phyloP scores from a whole-genome alignment of 768 basidiomycete genomes.

The Suillus sp. region DNA sequence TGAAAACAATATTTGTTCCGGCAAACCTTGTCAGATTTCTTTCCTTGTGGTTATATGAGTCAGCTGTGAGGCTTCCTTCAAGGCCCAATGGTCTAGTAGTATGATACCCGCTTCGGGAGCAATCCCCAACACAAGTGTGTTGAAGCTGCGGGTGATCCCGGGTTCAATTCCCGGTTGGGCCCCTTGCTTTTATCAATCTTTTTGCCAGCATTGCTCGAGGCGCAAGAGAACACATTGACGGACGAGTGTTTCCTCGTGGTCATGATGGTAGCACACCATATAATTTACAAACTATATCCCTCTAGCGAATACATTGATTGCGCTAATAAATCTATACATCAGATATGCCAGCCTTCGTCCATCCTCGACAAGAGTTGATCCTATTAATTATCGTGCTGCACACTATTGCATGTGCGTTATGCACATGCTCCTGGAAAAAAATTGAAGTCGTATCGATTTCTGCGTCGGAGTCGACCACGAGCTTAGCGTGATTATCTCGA shows the following conservation, averaged over 20 bases:
- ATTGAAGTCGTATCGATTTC: background rate
- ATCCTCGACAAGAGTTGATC: background rate
- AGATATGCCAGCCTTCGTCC: background rate
- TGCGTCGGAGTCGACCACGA: background rate
- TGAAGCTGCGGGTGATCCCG: conserved; percentile 54
- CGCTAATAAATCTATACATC: background rate
- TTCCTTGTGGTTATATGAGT: background rate
- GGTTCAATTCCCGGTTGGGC: conserved; percentile 62
- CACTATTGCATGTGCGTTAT: background rate
- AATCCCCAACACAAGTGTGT: conserved; percentile 19
- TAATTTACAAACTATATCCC: background rate
- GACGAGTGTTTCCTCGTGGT: background rate
- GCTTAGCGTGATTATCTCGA: background rate
- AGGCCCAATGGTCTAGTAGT: conserved; percentile 56
- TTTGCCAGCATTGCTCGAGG: background rate
- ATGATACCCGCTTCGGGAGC: conserved; percentile 54
- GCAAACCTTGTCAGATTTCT: background rate
- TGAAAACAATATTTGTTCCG: no score
- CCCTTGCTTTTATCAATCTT: conserved; percentile 24
- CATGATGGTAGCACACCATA: background rate
- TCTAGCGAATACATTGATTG: background rate
- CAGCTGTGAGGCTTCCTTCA: background rate
- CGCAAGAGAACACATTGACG: background rate
- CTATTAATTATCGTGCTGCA: background rate
- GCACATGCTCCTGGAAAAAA: background rate